These are phyloP conservation scores for Psilocybe mexicana DNA, from an alignment of 1,284 basidiomycete species.

Conservation along the genomic window DNA sequence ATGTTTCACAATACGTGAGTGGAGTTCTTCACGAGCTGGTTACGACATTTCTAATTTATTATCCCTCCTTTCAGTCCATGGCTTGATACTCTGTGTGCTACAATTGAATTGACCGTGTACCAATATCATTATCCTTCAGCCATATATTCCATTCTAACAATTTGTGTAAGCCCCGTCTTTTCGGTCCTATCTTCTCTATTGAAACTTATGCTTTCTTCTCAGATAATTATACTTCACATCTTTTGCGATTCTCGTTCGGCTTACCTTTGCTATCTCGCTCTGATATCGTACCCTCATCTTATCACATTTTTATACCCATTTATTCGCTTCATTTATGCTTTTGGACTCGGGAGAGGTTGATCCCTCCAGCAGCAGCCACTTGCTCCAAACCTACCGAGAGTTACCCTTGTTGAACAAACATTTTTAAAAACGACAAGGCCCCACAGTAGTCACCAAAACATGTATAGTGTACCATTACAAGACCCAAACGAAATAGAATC, in stretches of 20 bases:
- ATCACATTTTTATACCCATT: conserved; percentile 14
- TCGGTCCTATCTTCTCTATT: neutral
- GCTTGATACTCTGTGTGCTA: neutral
- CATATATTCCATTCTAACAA: conserved; percentile 13
- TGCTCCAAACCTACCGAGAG: neutral
- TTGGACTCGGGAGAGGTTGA: conserved; percentile 6
- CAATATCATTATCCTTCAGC: conserved; percentile 10
- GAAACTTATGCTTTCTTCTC: neutral
- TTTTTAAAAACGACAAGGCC: neutral
- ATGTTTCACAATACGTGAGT: conserved; percentile 33
- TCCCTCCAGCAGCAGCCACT: neutral
- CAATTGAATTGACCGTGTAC: conserved; percentile 1
- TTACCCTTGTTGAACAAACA: neutral
- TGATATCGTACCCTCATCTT: conserved; percentile 3
- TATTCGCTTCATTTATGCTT: conserved; percentile 15
- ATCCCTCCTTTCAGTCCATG: neutral
- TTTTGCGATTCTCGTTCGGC: neutral
- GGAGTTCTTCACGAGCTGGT: neutral
- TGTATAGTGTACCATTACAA: conserved; percentile 11
- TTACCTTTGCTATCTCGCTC: conserved; percentile 9
- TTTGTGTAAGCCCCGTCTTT: conserved; percentile 12
- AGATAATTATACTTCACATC: neutral
- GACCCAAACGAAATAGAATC: conserved; percentile 10
- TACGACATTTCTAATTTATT: neutral
- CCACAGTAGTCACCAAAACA: conserved; percentile 12